Conservation (phyloP, 2,329 filamentous ascomycete genomes). For the Trichophyton equinum region DNA sequence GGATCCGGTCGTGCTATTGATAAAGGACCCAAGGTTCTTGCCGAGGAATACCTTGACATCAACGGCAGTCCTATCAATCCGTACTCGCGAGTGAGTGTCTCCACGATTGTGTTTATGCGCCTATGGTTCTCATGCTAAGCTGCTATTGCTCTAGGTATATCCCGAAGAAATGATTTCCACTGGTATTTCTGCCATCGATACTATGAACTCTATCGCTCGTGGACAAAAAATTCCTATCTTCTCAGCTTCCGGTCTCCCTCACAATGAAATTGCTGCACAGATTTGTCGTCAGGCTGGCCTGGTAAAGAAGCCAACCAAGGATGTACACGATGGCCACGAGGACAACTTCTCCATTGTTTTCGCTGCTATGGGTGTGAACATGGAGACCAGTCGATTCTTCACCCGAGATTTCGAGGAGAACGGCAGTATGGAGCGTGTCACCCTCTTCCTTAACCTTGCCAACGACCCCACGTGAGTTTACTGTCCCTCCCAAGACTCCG, state of each 20-base stretch:
- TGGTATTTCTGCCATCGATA: conserved; percentile 97
- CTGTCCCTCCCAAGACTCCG: background rate
- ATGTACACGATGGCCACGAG: conserved; percentile 88
- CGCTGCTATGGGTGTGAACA: conserved; percentile 98
- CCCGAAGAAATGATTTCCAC: conserved; percentile 99
- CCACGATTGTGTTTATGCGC: background rate
- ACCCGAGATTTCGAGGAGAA: conserved; percentile 98
- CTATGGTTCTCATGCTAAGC: background rate
- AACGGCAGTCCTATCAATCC: conserved; percentile 98
- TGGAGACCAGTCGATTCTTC: conserved; percentile 98
- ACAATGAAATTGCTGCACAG: conserved; percentile 98
- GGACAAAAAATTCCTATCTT: conserved; percentile 99
- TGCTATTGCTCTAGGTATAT: conserved; percentile 54
- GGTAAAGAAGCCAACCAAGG: conserved; percentile 87
- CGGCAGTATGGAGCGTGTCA: conserved; percentile 92
- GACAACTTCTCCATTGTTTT: conserved; percentile 99
- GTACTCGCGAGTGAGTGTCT: conserved; percentile 66
- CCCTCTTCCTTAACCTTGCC: conserved; percentile 95
- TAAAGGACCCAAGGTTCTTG: conserved; percentile 95
- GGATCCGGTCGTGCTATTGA: conserved; percentile 96
- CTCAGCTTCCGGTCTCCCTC: conserved; percentile 92
- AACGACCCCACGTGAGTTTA: conserved; percentile 83
- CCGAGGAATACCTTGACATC: conserved; percentile 97
- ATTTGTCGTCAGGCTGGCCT: conserved; percentile 95
- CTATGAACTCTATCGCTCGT: conserved; percentile 95